Evolutionary conservation across 2,329 filamentous ascomycete genomes (phyloP).

Genomic region (Colletotrichum siamense): DNA sequence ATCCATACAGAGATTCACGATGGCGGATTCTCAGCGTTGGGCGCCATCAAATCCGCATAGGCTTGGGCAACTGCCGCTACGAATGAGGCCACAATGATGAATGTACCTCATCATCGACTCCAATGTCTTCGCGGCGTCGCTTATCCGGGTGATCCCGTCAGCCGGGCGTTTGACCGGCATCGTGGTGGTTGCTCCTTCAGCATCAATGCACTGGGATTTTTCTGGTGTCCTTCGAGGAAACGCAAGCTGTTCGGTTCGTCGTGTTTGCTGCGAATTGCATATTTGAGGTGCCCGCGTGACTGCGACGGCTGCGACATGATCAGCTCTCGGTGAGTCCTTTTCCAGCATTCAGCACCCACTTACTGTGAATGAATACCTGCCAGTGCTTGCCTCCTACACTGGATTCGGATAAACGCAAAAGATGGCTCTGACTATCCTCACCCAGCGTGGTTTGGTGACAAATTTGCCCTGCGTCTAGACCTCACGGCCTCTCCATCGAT

Average conservation of each 20-base stretch:
- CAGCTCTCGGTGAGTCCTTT: background rate
- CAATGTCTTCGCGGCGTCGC: background rate
- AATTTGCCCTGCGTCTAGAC: constrained; percentile 17
- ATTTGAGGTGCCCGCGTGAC: background rate
- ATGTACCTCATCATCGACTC: background rate
- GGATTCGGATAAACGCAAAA: constrained; percentile 14
- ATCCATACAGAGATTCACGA: background rate
- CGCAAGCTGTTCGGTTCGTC: background rate
- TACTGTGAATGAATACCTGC: background rate
- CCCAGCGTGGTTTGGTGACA: background rate
- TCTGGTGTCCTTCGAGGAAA: background rate
- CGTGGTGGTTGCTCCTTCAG: background rate
- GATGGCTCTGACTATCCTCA: background rate
- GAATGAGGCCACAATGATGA: constrained; percentile 1
- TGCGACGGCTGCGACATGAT: background rate
- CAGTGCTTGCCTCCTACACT: background rate
- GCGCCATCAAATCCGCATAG: background rate
- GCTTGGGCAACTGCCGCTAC: background rate
- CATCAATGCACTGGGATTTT: background rate
- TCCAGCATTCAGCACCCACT: background rate
- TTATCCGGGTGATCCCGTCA: background rate
- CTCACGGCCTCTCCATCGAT: constrained; percentile 11
- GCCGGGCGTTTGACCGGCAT: background rate
- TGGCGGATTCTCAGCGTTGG: background rate
- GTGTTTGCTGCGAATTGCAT: background rate